Conservation (phyloP, 495 filamentous ascomycete species). For the Penicillium pancosmium region DNA sequence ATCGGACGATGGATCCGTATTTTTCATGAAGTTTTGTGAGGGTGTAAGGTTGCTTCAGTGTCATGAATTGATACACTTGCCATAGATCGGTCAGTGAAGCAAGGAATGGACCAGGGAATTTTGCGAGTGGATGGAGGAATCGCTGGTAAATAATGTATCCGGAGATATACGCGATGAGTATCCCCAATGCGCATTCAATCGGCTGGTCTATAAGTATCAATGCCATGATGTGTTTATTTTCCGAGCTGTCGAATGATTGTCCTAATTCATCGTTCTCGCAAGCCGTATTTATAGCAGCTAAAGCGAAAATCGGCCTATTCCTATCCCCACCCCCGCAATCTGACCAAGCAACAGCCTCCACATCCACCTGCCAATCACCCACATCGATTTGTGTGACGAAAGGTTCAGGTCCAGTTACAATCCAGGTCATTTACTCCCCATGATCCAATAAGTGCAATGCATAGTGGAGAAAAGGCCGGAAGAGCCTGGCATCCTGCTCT, state of each 20-base stretch:
- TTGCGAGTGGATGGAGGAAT: constrained; percentile 13
- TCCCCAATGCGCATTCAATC: not conserved
- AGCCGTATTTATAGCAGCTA: not conserved
- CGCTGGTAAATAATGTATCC: constrained; percentile 8
- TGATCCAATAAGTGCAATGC: not conserved
- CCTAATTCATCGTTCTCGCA: no score
- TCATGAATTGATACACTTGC: constrained; percentile 16
- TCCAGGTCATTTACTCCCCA: not conserved
- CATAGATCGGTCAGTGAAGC: constrained; percentile 16
- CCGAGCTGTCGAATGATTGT: no score
- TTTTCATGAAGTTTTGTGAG: constrained; percentile 15
- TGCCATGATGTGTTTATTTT: not conserved
- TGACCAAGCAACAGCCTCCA: not conserved
- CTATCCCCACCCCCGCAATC: not conserved
- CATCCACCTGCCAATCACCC: not conserved
- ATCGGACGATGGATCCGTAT: constrained; percentile 14
- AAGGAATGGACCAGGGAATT: constrained; percentile 14
- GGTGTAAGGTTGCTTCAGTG: constrained; percentile 12
- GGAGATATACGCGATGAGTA: not conserved
- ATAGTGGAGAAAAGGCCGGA: not conserved
- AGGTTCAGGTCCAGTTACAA: not conserved
- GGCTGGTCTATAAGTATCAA: not conserved
- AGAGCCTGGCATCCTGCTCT: not conserved
- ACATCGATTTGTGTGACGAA: not conserved
- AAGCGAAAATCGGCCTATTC: not conserved